Evolutionary conservation across 352 stramenopile genomes (phyloP).

Genomic region (Stephanocyclus meneghinianus): DNA sequence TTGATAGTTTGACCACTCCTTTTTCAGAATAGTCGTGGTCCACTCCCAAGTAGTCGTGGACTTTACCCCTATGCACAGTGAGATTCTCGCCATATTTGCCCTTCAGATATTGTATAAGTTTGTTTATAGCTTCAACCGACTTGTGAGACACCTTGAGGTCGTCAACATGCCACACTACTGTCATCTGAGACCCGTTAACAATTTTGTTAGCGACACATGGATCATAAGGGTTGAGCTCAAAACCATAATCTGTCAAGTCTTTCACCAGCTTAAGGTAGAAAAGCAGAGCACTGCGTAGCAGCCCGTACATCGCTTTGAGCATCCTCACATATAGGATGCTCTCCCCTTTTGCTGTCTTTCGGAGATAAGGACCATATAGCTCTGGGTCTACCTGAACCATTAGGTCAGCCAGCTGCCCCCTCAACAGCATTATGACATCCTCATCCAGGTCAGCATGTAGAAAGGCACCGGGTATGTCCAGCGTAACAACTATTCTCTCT

Average conservation of each 20-base stretch:
- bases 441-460: constrained; percentile 38
- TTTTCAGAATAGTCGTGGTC: background rate
- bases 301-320: constrained; percentile 13
- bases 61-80: background rate
- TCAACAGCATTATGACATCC: constrained; percentile 13
- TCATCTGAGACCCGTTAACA: background rate
- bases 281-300: background rate
- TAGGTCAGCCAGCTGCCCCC: constrained; percentile 12
- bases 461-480: constrained; percentile 57
- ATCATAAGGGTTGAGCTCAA: background rate
- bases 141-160: constrained; percentile 2
- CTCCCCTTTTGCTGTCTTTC: background rate
- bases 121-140: background rate
- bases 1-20: background rate
- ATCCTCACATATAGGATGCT: background rate
- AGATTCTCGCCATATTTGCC: background rate
- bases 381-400: constrained; percentile 25
- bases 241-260: constrained; percentile 5
- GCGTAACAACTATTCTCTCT: constrained; percentile 29
- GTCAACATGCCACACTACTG: constrained; percentile 21
- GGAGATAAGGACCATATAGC: constrained; percentile 17
- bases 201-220: constrained; percentile 18
- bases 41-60: background rate
- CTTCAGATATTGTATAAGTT: background rate
- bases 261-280: constrained; percentile 10